Conservation (phyloP, 2,329 filamentous ascomycete genomes). For the Arachnomyces sp. region DNA sequence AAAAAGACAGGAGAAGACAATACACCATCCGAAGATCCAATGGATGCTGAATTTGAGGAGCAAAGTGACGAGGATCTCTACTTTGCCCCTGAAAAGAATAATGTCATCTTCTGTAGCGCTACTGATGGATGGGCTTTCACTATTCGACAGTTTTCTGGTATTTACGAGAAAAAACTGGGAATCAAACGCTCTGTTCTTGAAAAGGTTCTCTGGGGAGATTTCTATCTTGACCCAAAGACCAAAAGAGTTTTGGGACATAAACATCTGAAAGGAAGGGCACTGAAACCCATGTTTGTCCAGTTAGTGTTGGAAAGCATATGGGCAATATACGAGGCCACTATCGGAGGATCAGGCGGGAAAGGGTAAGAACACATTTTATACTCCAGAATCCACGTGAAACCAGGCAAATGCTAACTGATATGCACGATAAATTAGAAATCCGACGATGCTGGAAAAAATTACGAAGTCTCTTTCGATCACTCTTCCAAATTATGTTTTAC, state of each 20-base stretch:
- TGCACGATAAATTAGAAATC: slow-evolving; percentile 62
- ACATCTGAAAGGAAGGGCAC: slow-evolving; percentile 80
- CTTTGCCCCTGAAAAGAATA: slow-evolving; percentile 96
- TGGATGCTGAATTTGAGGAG: slow-evolving; percentile 65
- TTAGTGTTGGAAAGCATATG: slow-evolving; percentile 91
- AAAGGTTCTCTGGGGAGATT: slow-evolving; percentile 94
- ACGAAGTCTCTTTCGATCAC: slow-evolving; percentile 82
- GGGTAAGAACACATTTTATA: slow-evolving; percentile 48
- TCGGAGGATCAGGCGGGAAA: slow-evolving; percentile 71
- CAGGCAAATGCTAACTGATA: slow-evolving; percentile 25
- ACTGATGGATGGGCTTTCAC: slow-evolving; percentile 99
- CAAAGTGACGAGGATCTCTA: slow-evolving; percentile 94
- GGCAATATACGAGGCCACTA: slow-evolving; percentile 89
- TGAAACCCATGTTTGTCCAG: slow-evolving; percentile 98
- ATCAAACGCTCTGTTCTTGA: slow-evolving; percentile 84
- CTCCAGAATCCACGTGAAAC: neutral
- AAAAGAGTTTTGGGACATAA: slow-evolving; percentile 87
- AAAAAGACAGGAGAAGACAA: slow-evolving; percentile 29
- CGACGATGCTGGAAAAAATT: slow-evolving; percentile 80
- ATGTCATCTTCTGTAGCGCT: slow-evolving; percentile 97
- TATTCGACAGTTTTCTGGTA: slow-evolving; percentile 79
- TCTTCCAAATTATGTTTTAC: slow-evolving; percentile 73
- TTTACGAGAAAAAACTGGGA: slow-evolving; percentile 95
- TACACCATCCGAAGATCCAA: slow-evolving; percentile 36
- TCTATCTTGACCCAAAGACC: slow-evolving; percentile 92